Percentiles rank a stretch among this genome's conserved stretches.
Conservation (phyloP, 768 basidiomycete genomes). For the Kwoniella europaea region DNA sequence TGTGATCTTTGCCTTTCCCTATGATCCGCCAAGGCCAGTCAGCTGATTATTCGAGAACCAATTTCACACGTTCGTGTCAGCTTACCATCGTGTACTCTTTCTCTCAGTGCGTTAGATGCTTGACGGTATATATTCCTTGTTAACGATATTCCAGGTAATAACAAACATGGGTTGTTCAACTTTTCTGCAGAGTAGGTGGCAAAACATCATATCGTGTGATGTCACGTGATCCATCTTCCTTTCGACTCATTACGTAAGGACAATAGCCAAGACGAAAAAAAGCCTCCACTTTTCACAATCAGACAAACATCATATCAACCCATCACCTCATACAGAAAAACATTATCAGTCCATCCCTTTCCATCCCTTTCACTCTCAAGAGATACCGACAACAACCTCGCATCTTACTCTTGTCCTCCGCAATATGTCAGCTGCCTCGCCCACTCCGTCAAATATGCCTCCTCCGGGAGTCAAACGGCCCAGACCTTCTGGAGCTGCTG, state of each 20-base stretch:
- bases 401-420: neutral
- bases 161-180: neutral
- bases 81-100: neutral
- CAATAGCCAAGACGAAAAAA: neutral
- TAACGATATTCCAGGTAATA: neutral
- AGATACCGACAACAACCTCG: neutral
- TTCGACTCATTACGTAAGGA: slow-evolving; percentile 14
- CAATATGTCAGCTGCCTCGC: slow-evolving; percentile 32
- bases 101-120: too few relatives aligned
- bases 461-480: slow-evolving; percentile 37
- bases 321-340: neutral
- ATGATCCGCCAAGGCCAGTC: neutral
- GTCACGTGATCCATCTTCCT: slow-evolving; percentile 17
- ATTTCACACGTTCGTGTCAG: neutral
- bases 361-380: neutral
- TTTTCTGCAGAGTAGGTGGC: slow-evolving; percentile 3
- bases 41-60: too few relatives aligned
- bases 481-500: slow-evolving; percentile 25
- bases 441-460: slow-evolving; percentile 31
- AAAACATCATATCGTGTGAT: slow-evolving; percentile 6
- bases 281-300: slow-evolving; percentile 25
- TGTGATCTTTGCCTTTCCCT: slow-evolving; percentile 92
- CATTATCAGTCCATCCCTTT: neutral
- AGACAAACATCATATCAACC: slow-evolving; percentile 4
- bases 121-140: neutral